Evolutionary conservation across 352 stramenopile genomes (phyloP).

Genomic region (Phytophthora sp.): DNA sequence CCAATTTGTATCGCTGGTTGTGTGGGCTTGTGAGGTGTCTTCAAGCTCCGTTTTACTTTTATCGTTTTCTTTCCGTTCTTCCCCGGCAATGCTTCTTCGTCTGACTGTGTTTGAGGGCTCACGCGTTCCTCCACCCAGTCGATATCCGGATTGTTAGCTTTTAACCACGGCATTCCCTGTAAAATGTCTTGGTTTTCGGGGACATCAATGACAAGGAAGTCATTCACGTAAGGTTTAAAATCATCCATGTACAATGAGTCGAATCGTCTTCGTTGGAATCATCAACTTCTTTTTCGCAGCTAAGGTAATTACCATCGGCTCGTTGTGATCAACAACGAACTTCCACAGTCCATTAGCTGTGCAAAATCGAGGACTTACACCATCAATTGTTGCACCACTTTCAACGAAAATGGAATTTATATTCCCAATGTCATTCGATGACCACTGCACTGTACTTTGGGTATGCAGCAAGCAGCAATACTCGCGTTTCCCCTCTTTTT

Average conservation of each 20-base stretch:
- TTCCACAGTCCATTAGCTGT: not conserved
- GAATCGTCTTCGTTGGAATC: not conserved
- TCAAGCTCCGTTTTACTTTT: not conserved
- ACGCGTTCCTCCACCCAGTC: not conserved
- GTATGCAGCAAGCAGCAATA: slow-evolving; percentile 12
- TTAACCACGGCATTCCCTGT: not conserved
- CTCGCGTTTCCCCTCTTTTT: not conserved
- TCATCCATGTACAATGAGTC: slow-evolving; percentile 9
- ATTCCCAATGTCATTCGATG: not conserved
- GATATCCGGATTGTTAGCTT: not conserved
- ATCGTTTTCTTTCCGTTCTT: not conserved
- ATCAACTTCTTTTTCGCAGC: slow-evolving; percentile 6
- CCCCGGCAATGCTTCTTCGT: not conserved
- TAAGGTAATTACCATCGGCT: slow-evolving; percentile 10
- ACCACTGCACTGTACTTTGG: slow-evolving; percentile 9
- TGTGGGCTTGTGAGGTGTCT: not conserved
- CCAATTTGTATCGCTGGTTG: not conserved
- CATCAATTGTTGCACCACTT: slow-evolving; percentile 15
- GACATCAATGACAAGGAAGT: slow-evolving; percentile 10
- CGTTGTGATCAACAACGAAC: slow-evolving; percentile 7
- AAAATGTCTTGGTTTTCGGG: slow-evolving; percentile 2
- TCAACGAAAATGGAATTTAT: slow-evolving; percentile 24
- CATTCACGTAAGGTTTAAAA: slow-evolving; percentile 7
- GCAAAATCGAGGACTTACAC: slow-evolving; percentile 12
- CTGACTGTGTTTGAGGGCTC: not conserved